These are phyloP conservation scores for Pisolithus thermaeus DNA, from an alignment of 1,284 basidiomycete genomes.

Conservation along the genomic window DNA sequence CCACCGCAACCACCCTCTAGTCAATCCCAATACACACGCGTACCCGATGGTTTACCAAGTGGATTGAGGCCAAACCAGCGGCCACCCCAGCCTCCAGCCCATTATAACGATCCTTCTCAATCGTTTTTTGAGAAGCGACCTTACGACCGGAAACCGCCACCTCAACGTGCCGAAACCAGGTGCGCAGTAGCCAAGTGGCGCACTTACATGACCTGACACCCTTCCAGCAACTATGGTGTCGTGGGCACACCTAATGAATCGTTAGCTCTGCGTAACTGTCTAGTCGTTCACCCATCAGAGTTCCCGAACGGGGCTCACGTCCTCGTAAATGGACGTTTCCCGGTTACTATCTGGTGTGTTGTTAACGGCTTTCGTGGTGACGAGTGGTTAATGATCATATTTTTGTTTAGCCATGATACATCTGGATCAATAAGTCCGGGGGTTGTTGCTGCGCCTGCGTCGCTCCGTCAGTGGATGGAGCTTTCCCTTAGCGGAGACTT, in stretches of 20 bases:
- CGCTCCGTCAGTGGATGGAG: conserved; percentile 80
- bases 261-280: conserved; percentile 76
- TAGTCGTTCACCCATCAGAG: conserved; percentile 75
- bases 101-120: conserved; percentile 51
- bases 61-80: conserved; percentile 17
- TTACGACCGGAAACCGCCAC: conserved; percentile 37
- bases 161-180: conserved; percentile 37
- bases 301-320: conserved; percentile 72
- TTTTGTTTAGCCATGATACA: conserved; percentile 59
- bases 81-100: conserved; percentile 29
- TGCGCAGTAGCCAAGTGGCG: conserved; percentile 21
- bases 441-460: conserved; percentile 59
- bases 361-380: not conserved
- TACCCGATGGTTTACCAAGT: conserved; percentile 31
- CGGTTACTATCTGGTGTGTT: conserved; percentile 68
- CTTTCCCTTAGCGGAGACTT: conserved; percentile 74
- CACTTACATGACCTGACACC: not conserved
- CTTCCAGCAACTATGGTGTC: conserved; percentile 47
- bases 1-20: conserved; percentile 35
- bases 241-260: conserved; percentile 51
- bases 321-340: conserved; percentile 62
- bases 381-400: conserved; percentile 1
- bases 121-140: conserved; percentile 46
- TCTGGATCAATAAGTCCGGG: conserved; percentile 62
- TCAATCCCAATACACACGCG: conserved; percentile 41